Conservation (phyloP, 2,329 filamentous ascomycete species). For the Grosmannia serpens region DNA sequence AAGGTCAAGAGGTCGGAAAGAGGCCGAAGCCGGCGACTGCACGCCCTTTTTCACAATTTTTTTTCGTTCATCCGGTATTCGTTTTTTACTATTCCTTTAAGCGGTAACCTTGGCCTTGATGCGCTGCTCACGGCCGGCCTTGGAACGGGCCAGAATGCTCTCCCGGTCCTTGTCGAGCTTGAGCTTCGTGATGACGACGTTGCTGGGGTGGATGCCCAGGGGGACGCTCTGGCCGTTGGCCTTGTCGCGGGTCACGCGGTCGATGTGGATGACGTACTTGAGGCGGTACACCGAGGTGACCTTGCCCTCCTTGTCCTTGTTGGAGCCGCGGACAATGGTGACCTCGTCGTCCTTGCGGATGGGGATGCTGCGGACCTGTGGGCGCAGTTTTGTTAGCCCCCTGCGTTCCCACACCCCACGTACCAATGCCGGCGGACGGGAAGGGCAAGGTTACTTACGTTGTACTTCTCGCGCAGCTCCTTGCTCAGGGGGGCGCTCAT, state of each 20-base stretch:
- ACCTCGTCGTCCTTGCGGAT: constrained; percentile 98
- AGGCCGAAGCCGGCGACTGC: not conserved
- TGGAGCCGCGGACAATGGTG: constrained; percentile 76
- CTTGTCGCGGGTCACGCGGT: constrained; percentile 96
- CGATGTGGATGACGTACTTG: constrained; percentile 95
- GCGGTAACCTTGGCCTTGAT: constrained; percentile 58
- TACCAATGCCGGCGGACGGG: not conserved
- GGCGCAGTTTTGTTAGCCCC: not conserved
- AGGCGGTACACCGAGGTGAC: constrained; percentile 95
- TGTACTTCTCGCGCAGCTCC: constrained; percentile 98
- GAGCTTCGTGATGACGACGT: constrained; percentile 97
- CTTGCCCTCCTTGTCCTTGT: constrained; percentile 99
- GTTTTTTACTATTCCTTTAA: constrained; percentile 4
- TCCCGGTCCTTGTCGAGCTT: constrained; percentile 96
- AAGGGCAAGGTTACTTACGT: constrained; percentile 47
- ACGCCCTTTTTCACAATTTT: not conserved
- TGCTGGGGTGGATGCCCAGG: constrained; percentile 88
- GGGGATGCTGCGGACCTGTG: constrained; percentile 83
- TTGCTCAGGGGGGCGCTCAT: constrained; percentile 95
- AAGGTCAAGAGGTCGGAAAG: not conserved
- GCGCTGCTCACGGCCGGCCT: constrained; percentile 64
- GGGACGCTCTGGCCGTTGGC: constrained; percentile 92
- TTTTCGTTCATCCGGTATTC: not conserved
- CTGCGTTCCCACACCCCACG: no score
- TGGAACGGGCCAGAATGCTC: constrained; percentile 76